Base-by-base conservation (phyloP, 352 stramenopile genomes). In the Globisporangium canariense region DNA sequence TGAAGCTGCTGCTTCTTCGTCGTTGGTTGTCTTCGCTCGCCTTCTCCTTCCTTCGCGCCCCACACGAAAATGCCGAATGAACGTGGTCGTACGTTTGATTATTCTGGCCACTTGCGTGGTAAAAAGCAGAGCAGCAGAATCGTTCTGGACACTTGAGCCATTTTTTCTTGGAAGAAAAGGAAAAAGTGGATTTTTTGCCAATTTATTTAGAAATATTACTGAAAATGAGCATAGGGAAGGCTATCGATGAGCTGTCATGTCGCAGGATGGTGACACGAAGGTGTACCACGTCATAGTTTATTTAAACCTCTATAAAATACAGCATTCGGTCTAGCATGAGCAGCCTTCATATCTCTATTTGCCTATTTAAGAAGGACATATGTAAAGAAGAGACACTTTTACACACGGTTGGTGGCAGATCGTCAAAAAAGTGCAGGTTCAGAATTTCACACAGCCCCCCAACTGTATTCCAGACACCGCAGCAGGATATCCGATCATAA, bases 51-150 rank as follows among this genome's bases (percentile, higher is more conserved):
- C 32, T 51, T 28, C 25, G 25, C 55, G 22, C 52, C 22, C 20
- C 55, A 22, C 41, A 41, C 36, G 36, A 20, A 47, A 30, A 47
- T 61, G 16, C 36, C 55, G 45, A 61, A 61, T 60, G 49, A 52
- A 52, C 46, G 46, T 51, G 8, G 9, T 16, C 36, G 36, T 14
- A 2, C 9, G 18, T 11, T 9, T 51, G 45, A 25, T 14, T 51
- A 30, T 51, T 52, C 9, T 25, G 46, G 46, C 16, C 22, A 32
- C 20, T 22, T 52, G 46, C 9, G 46, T 52, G 46, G 18, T 14
- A 38, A 25, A 57, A 25, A 41, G 5, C 18, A 50, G 32, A 41
- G 5, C 16, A 49, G 32, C 9, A 14, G 14, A 52, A 22, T 20
- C 3, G 20, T 4, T 38, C n/a, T 36, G 28, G 34, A 30, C n/a